These are phyloP conservation scores for Cordyceps tenuipes DNA, from an alignment of 2,329 filamentous ascomycete genomes.

Conservation along the genomic window DNA sequence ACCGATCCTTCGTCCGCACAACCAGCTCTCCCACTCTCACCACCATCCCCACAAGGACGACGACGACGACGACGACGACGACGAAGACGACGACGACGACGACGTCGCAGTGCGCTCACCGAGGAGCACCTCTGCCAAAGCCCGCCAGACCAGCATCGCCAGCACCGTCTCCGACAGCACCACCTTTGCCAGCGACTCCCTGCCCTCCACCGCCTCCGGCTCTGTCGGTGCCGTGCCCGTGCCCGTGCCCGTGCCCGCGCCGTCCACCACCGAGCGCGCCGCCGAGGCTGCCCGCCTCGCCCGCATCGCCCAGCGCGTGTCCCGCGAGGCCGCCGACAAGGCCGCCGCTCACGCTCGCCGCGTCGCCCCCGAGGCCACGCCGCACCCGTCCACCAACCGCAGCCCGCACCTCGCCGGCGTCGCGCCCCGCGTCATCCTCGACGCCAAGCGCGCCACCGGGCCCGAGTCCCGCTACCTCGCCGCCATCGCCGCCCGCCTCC, in stretches of 20 bases:
- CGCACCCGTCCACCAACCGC: constrained; percentile 48
- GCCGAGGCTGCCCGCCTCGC: no score
- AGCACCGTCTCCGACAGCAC: constrained; percentile 11
- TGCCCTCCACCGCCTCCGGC: constrained; percentile 11
- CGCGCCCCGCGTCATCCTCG: constrained; percentile 61
- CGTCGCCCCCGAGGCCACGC: no score
- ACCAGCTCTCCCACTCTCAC: neutral
- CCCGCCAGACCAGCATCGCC: constrained; percentile 16
- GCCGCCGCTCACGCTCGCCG: no score
- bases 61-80: neutral
- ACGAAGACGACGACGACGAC: no score
- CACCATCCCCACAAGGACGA: neutral
- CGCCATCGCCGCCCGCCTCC: constrained; percentile 48
- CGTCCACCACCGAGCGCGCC: no score
- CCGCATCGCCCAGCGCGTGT: no score
- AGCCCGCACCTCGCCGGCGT: constrained; percentile 49
- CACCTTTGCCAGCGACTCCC: constrained; percentile 6
- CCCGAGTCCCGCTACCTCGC: constrained; percentile 65
- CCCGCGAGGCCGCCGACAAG: no score
- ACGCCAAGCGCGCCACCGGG: constrained; percentile 70
- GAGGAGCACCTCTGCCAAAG: constrained; percentile 9
- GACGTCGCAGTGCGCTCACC: constrained; percentile 11
- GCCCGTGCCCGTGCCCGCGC: constrained; percentile 25
- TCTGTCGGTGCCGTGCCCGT: constrained; percentile 16
- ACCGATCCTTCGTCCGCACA: neutral